These are phyloP conservation scores for Fusarium sp. DNA, from an alignment of 2,329 filamentous ascomycete species.

Conservation along the genomic window DNA sequence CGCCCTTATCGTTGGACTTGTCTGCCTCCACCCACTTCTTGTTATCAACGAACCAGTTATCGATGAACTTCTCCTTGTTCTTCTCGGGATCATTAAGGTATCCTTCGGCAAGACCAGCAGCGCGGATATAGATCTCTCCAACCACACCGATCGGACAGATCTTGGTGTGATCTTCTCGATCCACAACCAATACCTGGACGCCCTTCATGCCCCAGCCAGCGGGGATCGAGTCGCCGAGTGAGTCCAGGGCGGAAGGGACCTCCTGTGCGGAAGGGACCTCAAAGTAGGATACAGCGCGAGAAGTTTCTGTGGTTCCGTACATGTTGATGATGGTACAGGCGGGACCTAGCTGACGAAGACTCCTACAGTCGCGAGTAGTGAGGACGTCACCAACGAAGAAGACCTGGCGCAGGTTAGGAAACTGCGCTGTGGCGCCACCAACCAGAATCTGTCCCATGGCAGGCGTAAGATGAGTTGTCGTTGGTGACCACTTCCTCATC, in stretches of 20 bases:
- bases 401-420: slow-evolving; percentile 68
- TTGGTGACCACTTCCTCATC: slow-evolving; percentile 79
- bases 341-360: slow-evolving; percentile 73
- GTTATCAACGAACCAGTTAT: slow-evolving; percentile 87
- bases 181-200: slow-evolving; percentile 87
- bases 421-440: slow-evolving; percentile 81
- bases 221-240: slow-evolving; percentile 74
- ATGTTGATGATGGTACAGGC: slow-evolving; percentile 47
- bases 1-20: slow-evolving; percentile 63
- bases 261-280: slow-evolving; percentile 69
- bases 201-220: slow-evolving; percentile 88
- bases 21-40: slow-evolving; percentile 68
- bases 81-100: slow-evolving; percentile 71
- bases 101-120: slow-evolving; percentile 84
- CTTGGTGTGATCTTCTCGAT: slow-evolving; percentile 70
- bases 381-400: slow-evolving; percentile 95
- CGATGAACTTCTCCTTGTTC: slow-evolving; percentile 80
- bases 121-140: slow-evolving; percentile 85
- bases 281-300: slow-evolving; percentile 81
- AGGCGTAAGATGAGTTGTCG: slow-evolving; percentile 88
- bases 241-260: slow-evolving; percentile 63
- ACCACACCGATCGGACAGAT: slow-evolving; percentile 83
- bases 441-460: slow-evolving; percentile 96
- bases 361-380: slow-evolving; percentile 82
- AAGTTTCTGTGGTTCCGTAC: slow-evolving; percentile 46